Conservation (phyloP, 2,329 filamentous ascomycete genomes). For the Clonostachys chloroleuca region DNA sequence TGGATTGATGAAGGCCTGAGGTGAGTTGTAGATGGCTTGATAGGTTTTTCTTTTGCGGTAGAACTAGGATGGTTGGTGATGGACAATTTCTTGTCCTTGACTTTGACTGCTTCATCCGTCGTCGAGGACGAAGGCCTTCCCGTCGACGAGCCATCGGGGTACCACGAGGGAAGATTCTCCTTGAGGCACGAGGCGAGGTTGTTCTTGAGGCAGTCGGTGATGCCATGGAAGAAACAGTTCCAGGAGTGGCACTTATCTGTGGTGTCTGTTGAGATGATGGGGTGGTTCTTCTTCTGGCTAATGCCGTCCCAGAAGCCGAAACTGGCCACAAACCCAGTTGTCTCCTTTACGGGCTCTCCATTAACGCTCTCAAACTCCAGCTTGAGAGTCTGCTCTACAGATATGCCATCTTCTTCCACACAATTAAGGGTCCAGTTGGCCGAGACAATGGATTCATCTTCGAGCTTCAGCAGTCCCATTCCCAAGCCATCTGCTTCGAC, state of each 20-base stretch:
- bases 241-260: background rate
- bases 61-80: background rate
- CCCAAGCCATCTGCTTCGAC: constrained; percentile 33
- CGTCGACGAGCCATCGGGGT: no score
- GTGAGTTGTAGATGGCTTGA: background rate
- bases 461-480: constrained; percentile 31
- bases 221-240: background rate
- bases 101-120: no score
- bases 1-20: background rate
- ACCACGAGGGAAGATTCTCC: no score
- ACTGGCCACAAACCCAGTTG: background rate
- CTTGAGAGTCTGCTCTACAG: constrained; percentile 21
- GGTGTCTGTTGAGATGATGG: background rate
- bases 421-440: constrained; percentile 45
- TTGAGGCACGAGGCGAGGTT: no score
- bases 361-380: background rate
- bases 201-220: background rate
- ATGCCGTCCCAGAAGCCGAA: background rate
- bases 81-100: background rate
- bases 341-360: background rate
- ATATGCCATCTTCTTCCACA: constrained; percentile 19
- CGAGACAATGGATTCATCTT: constrained; percentile 28
- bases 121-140: no score
- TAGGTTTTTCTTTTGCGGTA: background rate
- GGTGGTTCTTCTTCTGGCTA: background rate